These are phyloP conservation scores for Linnemannia exigua DNA, from an alignment of 192 early-diverging fungal species.

Conservation along the genomic window DNA sequence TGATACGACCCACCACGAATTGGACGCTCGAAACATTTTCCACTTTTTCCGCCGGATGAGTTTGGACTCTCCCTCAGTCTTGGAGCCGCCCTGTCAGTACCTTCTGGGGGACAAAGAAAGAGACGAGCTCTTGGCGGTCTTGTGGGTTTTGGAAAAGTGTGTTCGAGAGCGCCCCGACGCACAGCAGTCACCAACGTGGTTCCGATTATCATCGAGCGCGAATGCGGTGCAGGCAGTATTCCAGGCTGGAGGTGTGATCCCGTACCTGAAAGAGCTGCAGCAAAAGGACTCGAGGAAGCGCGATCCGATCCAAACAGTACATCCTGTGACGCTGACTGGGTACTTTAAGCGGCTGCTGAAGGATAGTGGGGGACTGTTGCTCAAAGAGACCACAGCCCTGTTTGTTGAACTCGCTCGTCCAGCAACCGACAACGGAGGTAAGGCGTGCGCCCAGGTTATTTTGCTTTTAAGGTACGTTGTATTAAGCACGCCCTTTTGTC, in stretches of 20 bases:
- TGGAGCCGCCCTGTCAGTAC: not conserved
- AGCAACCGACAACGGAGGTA: slow-evolving; percentile 38
- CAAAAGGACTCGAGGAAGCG: not conserved
- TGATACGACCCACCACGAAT: slow-evolving; percentile 40
- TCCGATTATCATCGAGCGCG: slow-evolving; percentile 51
- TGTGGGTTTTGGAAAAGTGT: slow-evolving; percentile 49
- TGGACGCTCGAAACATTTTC: slow-evolving; percentile 37
- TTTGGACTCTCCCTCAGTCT: slow-evolving; percentile 6
- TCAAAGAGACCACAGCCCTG: slow-evolving; percentile 40
- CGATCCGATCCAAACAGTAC: slow-evolving; percentile 29
- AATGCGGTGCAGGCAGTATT: slow-evolving; percentile 30
- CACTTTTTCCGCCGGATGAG: slow-evolving; percentile 45
- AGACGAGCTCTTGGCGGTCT: slow-evolving; percentile 34
- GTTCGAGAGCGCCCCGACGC: slow-evolving; percentile 31
- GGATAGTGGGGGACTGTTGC: slow-evolving; percentile 30
- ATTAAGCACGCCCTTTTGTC: too few relatives aligned
- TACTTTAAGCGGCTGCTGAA: slow-evolving; percentile 43
- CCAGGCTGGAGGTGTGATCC: slow-evolving; percentile 31
- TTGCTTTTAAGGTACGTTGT: too few relatives aligned
- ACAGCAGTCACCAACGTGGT: slow-evolving; percentile 53
- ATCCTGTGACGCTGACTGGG: slow-evolving; percentile 50
- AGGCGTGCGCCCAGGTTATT: too few relatives aligned
- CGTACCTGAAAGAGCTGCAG: slow-evolving; percentile 35
- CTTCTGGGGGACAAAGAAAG: slow-evolving; percentile 14
- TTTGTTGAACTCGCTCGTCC: slow-evolving; percentile 50